These are phyloP conservation scores for Mitosporidium daphniae DNA, from an alignment of 371 early-diverging fungal genomes.

Conservation along the genomic window DNA sequence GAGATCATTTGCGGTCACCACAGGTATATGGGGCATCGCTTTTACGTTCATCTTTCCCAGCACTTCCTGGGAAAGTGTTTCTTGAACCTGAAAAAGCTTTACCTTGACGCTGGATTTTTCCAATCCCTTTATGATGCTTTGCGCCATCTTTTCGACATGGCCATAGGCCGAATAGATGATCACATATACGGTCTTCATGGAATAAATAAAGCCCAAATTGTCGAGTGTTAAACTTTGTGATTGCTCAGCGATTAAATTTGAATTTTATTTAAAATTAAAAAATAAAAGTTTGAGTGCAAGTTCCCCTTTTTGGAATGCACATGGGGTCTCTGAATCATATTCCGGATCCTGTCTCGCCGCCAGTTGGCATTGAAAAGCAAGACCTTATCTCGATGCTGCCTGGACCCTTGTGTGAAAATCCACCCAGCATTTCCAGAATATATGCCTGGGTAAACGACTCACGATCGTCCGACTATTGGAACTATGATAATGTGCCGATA, in stretches of 20 bases:
- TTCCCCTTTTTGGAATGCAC: too few relatives aligned
- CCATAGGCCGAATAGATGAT: constrained; percentile 26
- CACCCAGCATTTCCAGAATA: constrained; percentile 22
- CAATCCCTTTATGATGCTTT: constrained; percentile 17
- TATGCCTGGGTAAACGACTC: constrained; percentile 54
- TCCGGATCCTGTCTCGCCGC: too few relatives aligned
- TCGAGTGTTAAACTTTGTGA: too few relatives aligned
- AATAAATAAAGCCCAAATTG: too few relatives aligned
- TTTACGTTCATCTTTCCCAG: constrained; percentile 27
- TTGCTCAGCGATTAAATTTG: too few relatives aligned
- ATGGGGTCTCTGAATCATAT: too few relatives aligned
- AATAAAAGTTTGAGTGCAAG: too few relatives aligned
- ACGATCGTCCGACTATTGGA: constrained; percentile 56
- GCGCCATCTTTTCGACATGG: constrained; percentile 25
- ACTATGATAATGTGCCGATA: constrained; percentile 51
- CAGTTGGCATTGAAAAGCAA: too few relatives aligned
- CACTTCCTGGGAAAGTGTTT: constrained; percentile 21
- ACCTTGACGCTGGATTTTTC: constrained; percentile 16
- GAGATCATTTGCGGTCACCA: constrained; percentile 15
- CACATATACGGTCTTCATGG: too few relatives aligned
- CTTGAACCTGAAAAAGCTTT: constrained; percentile 22
- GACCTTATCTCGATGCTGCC: too few relatives aligned
- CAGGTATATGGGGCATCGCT: constrained; percentile 16
- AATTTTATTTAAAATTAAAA: too few relatives aligned
- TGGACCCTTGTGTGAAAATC: too few relatives aligned